These are phyloP conservation scores for Colletotrichum sp. DNA, from an alignment of 2,329 filamentous ascomycete genomes.

Conservation along the genomic window DNA sequence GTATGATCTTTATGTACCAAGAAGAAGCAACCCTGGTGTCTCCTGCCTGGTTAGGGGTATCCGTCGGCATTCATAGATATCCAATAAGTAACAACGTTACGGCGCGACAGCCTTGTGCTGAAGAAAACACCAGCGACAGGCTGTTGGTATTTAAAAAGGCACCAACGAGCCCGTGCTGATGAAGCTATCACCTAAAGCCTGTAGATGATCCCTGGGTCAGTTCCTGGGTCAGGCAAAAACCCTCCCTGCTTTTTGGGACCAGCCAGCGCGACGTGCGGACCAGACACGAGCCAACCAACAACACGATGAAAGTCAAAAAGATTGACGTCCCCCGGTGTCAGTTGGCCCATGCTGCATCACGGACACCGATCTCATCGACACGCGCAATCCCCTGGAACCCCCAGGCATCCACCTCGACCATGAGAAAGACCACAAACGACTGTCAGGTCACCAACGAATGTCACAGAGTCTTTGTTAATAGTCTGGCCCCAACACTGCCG, in stretches of 20 bases:
- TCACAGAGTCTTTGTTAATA: not conserved
- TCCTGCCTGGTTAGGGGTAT: not conserved
- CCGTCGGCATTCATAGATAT: not conserved
- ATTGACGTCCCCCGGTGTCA: not conserved
- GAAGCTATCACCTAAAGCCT: not conserved
- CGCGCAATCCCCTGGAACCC: not conserved
- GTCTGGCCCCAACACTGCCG: not conserved
- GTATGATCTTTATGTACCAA: rapidly evolving
- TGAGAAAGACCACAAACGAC: not conserved
- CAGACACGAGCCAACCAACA: not conserved
- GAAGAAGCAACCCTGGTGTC: not conserved
- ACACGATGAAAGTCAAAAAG: not conserved
- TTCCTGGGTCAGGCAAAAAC: not conserved
- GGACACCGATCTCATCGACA: not conserved
- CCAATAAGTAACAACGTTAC: not conserved
- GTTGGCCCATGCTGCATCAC: not conserved
- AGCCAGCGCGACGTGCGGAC: not conserved
- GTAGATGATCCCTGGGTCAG: not conserved
- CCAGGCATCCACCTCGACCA: not conserved
- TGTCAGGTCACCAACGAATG: not conserved
- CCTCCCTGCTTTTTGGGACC: not conserved
- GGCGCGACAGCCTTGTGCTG: rapidly evolving
- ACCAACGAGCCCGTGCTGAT: not conserved
- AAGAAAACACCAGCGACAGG: not conserved
- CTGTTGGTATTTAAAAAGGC: not conserved